These are phyloP conservation scores for Plasmodium gallinaceum DNA, from an alignment of 169 alveolate species.

Conservation along the genomic window DNA sequence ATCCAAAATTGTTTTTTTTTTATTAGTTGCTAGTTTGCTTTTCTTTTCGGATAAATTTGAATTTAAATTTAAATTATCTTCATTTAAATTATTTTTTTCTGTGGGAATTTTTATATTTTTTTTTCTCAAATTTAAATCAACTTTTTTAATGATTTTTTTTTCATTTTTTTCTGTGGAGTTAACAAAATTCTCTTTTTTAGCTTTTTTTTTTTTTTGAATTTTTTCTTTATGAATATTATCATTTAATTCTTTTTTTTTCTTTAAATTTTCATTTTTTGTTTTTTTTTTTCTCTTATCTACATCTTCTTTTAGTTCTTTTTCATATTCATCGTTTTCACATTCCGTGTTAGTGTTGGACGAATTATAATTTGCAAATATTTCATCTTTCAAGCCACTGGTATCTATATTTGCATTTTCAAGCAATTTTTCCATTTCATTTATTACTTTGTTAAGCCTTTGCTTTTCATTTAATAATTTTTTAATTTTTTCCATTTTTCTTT, in stretches of 20 bases:
- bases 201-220: neutral
- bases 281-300: constrained; percentile 1
- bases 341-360: constrained; percentile 21
- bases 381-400: constrained; percentile 39
- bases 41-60: constrained; percentile 8
- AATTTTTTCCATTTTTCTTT: constrained; percentile 47
- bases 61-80: constrained; percentile 12
- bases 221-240: constrained; percentile 9
- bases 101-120: neutral
- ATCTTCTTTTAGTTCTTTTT: constrained; percentile 21
- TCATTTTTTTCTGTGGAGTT: neutral
- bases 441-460: constrained; percentile 12
- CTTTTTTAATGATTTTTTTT: neutral
- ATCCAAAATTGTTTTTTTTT: neutral
- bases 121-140: constrained; percentile 33
- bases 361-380: constrained; percentile 45
- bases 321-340: constrained; percentile 42
- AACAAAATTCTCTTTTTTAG: neutral
- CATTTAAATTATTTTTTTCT: constrained; percentile 39
- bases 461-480: constrained; percentile 32
- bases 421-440: constrained; percentile 43
- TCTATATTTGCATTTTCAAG: constrained; percentile 52
- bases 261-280: neutral
- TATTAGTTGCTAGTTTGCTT: neutral
- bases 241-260: constrained; percentile 20